Percentiles rank a stretch among this genome's conserved stretches.
These are phyloP conservation scores for Phytophthora brassicae DNA, from an alignment of 352 stramenopile species.

Conservation along the genomic window DNA sequence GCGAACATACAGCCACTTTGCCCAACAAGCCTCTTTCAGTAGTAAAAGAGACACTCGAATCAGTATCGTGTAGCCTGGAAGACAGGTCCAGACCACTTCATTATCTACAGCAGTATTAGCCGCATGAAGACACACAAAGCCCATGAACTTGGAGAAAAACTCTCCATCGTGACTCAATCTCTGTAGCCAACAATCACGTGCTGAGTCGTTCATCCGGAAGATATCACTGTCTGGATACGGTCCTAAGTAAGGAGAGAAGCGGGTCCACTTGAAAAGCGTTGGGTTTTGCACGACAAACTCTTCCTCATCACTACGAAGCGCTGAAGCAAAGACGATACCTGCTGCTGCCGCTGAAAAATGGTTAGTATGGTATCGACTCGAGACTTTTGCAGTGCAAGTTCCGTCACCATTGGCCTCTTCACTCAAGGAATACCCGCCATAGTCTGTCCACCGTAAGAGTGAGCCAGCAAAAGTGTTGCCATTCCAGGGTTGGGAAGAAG, in stretches of 20 bases:
- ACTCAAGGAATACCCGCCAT: constrained; percentile 42
- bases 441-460: constrained; percentile 61
- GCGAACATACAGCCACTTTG: constrained; percentile 59
- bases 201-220: constrained; percentile 50
- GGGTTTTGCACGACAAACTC: constrained; percentile 56
- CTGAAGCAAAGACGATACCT: constrained; percentile 20
- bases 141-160: constrained; percentile 78
- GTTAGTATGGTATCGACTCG: constrained; percentile 32
- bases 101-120: constrained; percentile 40
- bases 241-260: constrained; percentile 57
- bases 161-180: constrained; percentile 68
- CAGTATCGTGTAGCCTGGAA: constrained; percentile 67
- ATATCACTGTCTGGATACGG: constrained; percentile 58
- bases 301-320: constrained; percentile 37
- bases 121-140: constrained; percentile 50
- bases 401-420: constrained; percentile 37
- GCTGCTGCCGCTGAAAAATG: constrained; percentile 5
- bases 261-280: constrained; percentile 62
- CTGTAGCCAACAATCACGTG: constrained; percentile 46
- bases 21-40: constrained; percentile 67
- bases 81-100: constrained; percentile 45
- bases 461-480: constrained; percentile 57
- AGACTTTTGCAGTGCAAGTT: constrained; percentile 27
- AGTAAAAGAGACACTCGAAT: constrained; percentile 59
- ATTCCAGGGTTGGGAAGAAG: constrained; percentile 49